Percentiles rank a stretch among this genome's conserved stretches.
phyloP scores from a whole-genome alignment of 225 moss, liverwort and hornwort genomes.

The Asterella californica region DNA sequence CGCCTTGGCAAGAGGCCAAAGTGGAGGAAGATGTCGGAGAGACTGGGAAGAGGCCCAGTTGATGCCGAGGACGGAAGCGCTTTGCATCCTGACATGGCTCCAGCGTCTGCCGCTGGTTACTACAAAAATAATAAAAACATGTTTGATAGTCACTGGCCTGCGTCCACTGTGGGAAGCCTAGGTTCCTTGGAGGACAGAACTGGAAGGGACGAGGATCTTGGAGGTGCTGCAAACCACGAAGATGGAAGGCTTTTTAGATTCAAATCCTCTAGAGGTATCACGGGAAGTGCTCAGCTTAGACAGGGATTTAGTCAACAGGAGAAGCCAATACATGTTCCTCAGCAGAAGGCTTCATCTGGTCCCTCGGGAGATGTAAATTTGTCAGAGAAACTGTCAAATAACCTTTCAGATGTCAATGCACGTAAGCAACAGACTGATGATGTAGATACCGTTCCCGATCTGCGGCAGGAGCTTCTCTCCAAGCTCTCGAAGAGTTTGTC shows the following conservation, averaged over 20 bases:
- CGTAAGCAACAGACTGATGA: slow-evolving; percentile 30
- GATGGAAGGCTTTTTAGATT: slow-evolving; percentile 27
- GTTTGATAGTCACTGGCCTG: slow-evolving; percentile 27
- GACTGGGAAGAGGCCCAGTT: slow-evolving; percentile 25
- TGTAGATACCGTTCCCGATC: slow-evolving; percentile 20
- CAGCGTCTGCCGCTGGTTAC: slow-evolving; percentile 15
- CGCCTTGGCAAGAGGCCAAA: slow-evolving; percentile 50
- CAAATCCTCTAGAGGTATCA: slow-evolving; percentile 5
- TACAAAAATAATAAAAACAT: slow-evolving; percentile 20
- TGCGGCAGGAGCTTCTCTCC: slow-evolving; percentile 15
- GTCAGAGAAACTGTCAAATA: slow-evolving; percentile 23
- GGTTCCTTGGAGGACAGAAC: slow-evolving; percentile 10
- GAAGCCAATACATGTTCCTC: slow-evolving; percentile 19
- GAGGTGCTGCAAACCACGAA: slow-evolving; percentile 20
- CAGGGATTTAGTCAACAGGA: slow-evolving; percentile 10
- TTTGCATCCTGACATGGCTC: slow-evolving; percentile 17
- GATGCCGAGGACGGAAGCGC: slow-evolving; percentile 20
- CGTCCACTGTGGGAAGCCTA: slow-evolving; percentile 10
- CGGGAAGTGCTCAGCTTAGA: slow-evolving; percentile 19
- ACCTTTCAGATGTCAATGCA: slow-evolving; percentile 31
- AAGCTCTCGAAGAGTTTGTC: slow-evolving; percentile 11
- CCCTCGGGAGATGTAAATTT: slow-evolving; percentile 18
- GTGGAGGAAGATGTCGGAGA: slow-evolving; percentile 56
- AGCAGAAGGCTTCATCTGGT: slow-evolving; percentile 22
- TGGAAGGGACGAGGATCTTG: slow-evolving; percentile 28